phyloP scores from a whole-genome alignment of 345 rosid species.

The Salix udensis region DNA sequence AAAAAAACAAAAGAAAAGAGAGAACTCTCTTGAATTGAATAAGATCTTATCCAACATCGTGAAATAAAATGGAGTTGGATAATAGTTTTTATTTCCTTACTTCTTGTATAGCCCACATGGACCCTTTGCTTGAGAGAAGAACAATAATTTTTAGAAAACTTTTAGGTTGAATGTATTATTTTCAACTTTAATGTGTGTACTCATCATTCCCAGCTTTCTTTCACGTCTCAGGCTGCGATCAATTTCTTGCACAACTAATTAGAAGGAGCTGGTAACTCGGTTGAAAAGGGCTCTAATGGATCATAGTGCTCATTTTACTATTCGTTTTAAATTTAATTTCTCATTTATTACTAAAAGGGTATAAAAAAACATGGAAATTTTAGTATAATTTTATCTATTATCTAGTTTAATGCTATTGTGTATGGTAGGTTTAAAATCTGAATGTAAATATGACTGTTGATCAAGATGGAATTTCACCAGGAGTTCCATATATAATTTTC shows the following conservation, averaged over 20 bases:
- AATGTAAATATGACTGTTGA: too few species aligned
- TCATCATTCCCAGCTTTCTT: too few species aligned
- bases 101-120: conserved; percentile 7
- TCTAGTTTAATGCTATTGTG: too few species aligned
- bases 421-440: too few species aligned
- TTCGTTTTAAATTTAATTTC: too few species aligned
- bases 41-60: conserved; percentile 3
- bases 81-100: not conserved
- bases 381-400: too few species aligned
- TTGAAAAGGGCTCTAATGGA: not conserved
- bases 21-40: not conserved
- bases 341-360: too few species aligned
- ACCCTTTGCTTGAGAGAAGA: not conserved
- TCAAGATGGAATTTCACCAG: too few species aligned
- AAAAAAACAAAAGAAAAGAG: not conserved
- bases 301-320: too few species aligned
- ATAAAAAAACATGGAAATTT: too few species aligned
- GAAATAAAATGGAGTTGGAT: not conserved
- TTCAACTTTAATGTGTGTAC: not conserved
- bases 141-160: not conserved
- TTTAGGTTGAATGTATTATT: not conserved
- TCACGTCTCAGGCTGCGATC: too few species aligned
- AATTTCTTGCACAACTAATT: not conserved
- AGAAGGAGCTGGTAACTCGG: not conserved
- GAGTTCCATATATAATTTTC: too few species aligned